Percentiles rank a stretch among this genome's conserved stretches.
phyloP scores from a whole-genome alignment of 179 eudicot genomes.

The Silene vulgaris region DNA sequence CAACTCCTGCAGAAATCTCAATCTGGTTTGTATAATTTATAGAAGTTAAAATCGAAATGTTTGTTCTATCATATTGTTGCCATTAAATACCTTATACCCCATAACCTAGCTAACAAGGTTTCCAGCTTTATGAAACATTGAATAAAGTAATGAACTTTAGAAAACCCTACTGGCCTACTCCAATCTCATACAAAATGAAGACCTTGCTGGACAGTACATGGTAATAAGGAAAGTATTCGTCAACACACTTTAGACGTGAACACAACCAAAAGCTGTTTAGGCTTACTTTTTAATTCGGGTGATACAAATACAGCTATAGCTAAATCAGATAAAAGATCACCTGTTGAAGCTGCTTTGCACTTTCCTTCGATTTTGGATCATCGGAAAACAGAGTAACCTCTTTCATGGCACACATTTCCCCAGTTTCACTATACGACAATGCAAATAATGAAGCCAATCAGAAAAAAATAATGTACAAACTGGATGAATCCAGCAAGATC shows the following conservation, averaged over 20 bases:
- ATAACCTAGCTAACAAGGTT: neutral
- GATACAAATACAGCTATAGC: neutral
- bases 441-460: constrained; percentile 17
- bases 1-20: neutral
- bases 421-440: constrained; percentile 56
- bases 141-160: neutral
- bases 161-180: neutral
- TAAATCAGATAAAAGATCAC: constrained; percentile 29
- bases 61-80: neutral
- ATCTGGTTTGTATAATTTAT: neutral
- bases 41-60: neutral
- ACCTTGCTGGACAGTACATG: neutral
- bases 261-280: neutral
- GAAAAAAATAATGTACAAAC: constrained; percentile 8
- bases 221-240: neutral
- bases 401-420: constrained; percentile 99
- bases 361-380: constrained; percentile 94
- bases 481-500: neutral
- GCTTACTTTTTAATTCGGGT: neutral
- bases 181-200: neutral
- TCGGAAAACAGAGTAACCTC: constrained; percentile 91
- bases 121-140: neutral
- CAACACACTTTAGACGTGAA: neutral
- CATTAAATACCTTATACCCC: neutral
- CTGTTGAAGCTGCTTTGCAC: constrained; percentile 93